Evolutionary conservation across 1,284 basidiomycete genomes (phyloP).

Genomic region (Moesziomyces sp.): DNA sequence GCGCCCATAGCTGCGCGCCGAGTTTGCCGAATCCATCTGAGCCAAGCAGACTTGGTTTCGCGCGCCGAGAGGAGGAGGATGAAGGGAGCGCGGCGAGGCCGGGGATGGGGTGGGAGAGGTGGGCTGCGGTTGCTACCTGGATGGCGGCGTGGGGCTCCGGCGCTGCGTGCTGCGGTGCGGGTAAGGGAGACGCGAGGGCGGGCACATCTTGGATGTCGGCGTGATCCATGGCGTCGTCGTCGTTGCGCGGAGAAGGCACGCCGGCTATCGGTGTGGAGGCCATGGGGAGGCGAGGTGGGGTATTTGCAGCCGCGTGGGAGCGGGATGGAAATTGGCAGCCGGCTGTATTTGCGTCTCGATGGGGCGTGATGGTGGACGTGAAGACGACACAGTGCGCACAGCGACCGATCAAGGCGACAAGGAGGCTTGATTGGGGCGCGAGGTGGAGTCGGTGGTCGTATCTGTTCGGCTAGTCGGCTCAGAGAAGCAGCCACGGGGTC

Average conservation of each 20-base stretch:
- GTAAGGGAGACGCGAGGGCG: slow-evolving; percentile 33
- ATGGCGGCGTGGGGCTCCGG: background rate
- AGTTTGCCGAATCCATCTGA: slow-evolving; percentile 39
- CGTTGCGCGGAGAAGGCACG: slow-evolving; percentile 1
- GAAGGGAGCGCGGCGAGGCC: slow-evolving; percentile 6
- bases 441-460: too few relatives aligned
- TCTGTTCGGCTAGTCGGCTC: too few relatives aligned
- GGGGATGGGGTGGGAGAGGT: background rate
- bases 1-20: slow-evolving; percentile 45
- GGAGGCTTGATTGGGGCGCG: too few relatives aligned
- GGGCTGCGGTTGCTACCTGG: slow-evolving; percentile 6
- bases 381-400: too few relatives aligned
- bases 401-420: too few relatives aligned
- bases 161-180: slow-evolving; percentile 21
- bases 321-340: too few relatives aligned
- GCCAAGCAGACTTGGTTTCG: slow-evolving; percentile 34
- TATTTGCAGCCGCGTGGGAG: background rate
- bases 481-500: too few relatives aligned
- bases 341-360: too few relatives aligned
- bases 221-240: background rate
- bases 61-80: slow-evolving; percentile 8
- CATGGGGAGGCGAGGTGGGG: slow-evolving; percentile 5
- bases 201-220: slow-evolving; percentile 25
- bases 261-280: slow-evolving; percentile 12
- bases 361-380: too few relatives aligned